Conservation (phyloP, 345 rosid genomes). For the Durio zibethinus region DNA sequence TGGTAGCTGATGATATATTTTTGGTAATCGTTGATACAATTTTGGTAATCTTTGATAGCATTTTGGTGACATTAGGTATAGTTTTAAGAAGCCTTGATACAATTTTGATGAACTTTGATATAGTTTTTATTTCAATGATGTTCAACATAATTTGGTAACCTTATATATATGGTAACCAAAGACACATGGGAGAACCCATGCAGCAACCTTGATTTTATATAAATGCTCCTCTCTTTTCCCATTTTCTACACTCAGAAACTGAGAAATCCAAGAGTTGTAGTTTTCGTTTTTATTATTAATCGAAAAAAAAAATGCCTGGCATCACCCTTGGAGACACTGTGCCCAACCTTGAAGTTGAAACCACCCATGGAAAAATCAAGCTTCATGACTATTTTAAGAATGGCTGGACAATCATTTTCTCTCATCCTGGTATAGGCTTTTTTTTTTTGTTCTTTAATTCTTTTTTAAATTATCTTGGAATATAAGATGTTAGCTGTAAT, state of each 20-base stretch:
- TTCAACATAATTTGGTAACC: too few species aligned
- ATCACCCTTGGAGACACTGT: constrained; percentile 67
- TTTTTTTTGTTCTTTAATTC: background rate
- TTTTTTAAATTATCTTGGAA: background rate
- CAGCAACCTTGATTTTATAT: background rate
- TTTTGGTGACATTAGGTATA: too few species aligned
- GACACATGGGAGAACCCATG: constrained; percentile 4
- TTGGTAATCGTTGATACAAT: too few species aligned
- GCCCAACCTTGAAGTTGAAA: constrained; percentile 66
- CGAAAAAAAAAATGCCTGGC: constrained; percentile 58
- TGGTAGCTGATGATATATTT: too few species aligned
- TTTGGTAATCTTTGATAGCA: too few species aligned
- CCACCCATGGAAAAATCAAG: constrained; percentile 60
- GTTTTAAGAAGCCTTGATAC: too few species aligned
- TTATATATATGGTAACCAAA: too few species aligned
- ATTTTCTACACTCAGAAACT: background rate
- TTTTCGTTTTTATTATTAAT: background rate
- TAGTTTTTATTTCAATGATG: too few species aligned
- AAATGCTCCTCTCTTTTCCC: background rate
- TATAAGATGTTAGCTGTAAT: background rate
- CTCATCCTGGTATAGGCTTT: constrained; percentile 52
- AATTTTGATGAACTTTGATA: too few species aligned
- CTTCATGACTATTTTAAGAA: constrained; percentile 54
- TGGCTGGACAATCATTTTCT: constrained; percentile 75
- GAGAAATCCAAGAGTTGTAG: background rate